These are phyloP conservation scores for Trichosanthes cucumerina DNA, from an alignment of 306 rosid genomes.

Conservation along the genomic window DNA sequence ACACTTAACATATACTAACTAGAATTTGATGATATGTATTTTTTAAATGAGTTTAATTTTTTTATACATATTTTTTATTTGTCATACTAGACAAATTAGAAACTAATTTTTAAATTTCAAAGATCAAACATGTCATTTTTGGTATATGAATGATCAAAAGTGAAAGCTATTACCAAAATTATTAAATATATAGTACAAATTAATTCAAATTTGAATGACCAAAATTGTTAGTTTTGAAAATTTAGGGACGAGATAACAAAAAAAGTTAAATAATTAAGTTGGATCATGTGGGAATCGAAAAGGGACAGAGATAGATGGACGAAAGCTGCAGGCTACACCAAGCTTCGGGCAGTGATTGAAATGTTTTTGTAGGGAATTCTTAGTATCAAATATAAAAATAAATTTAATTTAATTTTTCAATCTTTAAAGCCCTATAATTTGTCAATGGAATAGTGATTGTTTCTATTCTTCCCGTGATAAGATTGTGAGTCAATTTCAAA, in stretches of 20 bases:
- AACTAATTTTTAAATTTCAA: background rate
- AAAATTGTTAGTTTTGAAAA: too few relatives aligned
- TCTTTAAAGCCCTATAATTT: background rate
- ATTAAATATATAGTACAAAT: too few relatives aligned
- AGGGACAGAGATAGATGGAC: background rate
- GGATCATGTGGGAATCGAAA: background rate
- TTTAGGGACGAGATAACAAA: background rate
- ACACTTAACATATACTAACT: background rate
- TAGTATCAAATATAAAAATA: background rate
- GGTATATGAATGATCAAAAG: too few relatives aligned
- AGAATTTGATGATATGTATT: too few relatives aligned
- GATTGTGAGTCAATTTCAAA: background rate
- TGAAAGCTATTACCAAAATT: too few relatives aligned
- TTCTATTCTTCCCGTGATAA: conserved; percentile 8
- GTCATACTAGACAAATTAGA: too few relatives aligned
- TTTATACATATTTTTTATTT: too few relatives aligned
- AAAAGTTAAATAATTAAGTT: background rate
- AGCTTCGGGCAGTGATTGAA: background rate
- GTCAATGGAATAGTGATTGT: background rate
- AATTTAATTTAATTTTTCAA: background rate
- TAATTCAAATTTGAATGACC: too few relatives aligned
- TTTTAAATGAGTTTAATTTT: too few relatives aligned
- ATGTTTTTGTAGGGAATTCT: background rate
- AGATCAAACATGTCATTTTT: background rate
- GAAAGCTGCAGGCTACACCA: conserved; percentile 6